These are phyloP conservation scores for Saccharomyces paradoxus DNA, from an alignment of 805 yeast species.

Conservation along the genomic window DNA sequence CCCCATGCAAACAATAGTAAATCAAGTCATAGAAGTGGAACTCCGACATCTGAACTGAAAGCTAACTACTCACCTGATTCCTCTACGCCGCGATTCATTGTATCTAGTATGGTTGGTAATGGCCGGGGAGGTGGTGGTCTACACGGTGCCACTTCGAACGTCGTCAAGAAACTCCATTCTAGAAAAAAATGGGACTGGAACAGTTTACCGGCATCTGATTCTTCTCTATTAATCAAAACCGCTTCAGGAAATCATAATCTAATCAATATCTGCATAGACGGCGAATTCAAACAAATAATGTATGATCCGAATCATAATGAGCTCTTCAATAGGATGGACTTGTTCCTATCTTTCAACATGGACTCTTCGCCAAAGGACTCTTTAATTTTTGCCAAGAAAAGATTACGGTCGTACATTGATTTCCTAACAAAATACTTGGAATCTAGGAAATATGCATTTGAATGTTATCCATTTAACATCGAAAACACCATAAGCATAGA, in stretches of 20 bases:
- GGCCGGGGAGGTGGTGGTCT: slow-evolving; percentile 5
- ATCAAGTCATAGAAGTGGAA: not conserved
- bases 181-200: slow-evolving; percentile 22
- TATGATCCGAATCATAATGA: slow-evolving; percentile 24
- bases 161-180: slow-evolving; percentile 9
- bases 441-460: slow-evolving; percentile 15
- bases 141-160: slow-evolving; percentile 15
- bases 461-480: slow-evolving; percentile 14
- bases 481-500: slow-evolving; percentile 6
- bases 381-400: slow-evolving; percentile 12
- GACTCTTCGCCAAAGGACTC: slow-evolving; percentile 18
- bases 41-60: not conserved
- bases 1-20: not conserved
- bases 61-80: not conserved
- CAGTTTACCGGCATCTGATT: slow-evolving; percentile 16
- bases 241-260: slow-evolving; percentile 16
- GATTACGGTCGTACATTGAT: slow-evolving; percentile 17
- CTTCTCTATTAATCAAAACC: slow-evolving; percentile 11
- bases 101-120: not conserved
- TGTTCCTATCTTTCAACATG: slow-evolving; percentile 21
- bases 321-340: slow-evolving; percentile 17
- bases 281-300: slow-evolving; percentile 17
- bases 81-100: not conserved
- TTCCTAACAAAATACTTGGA: slow-evolving; percentile 15
- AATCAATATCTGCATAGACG: slow-evolving; percentile 16